Evolutionary conservation across 495 filamentous ascomycete genomes (phyloP), one percentile per base, ranked within the genome.

Genomic region (Pyrenula aspistea): DNA sequence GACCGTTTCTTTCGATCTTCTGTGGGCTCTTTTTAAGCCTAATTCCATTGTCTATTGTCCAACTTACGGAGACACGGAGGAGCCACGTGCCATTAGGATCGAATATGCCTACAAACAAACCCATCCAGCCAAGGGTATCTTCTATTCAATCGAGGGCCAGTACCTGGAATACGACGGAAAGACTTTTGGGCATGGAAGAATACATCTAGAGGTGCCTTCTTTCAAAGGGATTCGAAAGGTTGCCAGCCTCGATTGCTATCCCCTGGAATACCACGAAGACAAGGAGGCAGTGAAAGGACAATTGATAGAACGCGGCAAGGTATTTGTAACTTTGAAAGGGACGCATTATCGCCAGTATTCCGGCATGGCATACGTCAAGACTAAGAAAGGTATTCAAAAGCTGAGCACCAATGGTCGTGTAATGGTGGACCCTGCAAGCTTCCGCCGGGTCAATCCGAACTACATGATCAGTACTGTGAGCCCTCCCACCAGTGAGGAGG

Each of bases 21-120:
- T 94, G 2, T 95, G 91, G 91, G 89, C 91, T 1, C 70, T 96
- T 4, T 91, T 89, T 75, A 94, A 95, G 62, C 91, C 91, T 3
- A 92, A 94, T 62, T 88, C 89, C 12, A 80, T 95, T 42, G 86
- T 85, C 1, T 92, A 86, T 62, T 87, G 87, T 0, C 81, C 82
- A 1, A 93, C 89, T 1, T 93, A 95, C 61, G 87, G 87, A 2
- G 84, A 79, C 50, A 68, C 76, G 19, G 89, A 94, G 53, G 87
- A 95, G 63, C 90, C 91, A 1, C 83, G 89, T 25, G 87, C 88
- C n/a, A 91, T 95, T 77, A 92, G 88, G 64, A 83, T 95, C 24
- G 89, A 93, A 56, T 85, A 87, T 55, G 85, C 86, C 0, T 82
- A 83, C 64, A 88, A 77, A 56, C 83, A 91, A 55, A 78, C 70